Conservation (phyloP, 2,329 filamentous ascomycete genomes). For the Neopestalotiopsis sp. region DNA sequence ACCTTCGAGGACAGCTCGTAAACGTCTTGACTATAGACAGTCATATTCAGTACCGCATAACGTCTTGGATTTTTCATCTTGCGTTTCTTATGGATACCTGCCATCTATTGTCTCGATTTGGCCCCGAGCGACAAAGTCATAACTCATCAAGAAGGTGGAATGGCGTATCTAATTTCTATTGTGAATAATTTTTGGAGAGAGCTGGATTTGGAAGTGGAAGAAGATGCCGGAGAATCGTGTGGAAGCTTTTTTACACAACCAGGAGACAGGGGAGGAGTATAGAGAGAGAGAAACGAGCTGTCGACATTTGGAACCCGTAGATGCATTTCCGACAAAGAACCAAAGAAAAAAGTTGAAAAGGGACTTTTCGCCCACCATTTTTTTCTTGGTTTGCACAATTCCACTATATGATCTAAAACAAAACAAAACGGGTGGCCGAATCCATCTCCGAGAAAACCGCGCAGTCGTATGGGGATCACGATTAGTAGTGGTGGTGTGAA, state of each 20-base stretch:
- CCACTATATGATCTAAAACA: not conserved
- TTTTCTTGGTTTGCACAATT: not conserved
- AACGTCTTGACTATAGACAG: constrained; percentile 19
- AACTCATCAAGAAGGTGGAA: constrained; percentile 28
- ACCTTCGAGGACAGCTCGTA: constrained; percentile 44
- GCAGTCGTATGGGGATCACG: constrained; percentile 9
- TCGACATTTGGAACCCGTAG: not conserved
- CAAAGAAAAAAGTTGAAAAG: not conserved
- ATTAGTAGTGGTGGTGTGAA: not conserved
- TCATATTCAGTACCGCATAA: constrained; percentile 26
- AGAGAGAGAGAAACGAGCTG: constrained; percentile 2
- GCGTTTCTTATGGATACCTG: constrained; percentile 39
- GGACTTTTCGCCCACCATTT: not conserved
- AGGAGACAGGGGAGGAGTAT: not conserved
- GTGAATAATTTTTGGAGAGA: constrained; percentile 33
- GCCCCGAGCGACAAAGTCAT: constrained; percentile 25
- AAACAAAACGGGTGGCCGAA: not conserved
- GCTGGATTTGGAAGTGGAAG: too few species aligned
- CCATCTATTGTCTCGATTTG: constrained; percentile 28
- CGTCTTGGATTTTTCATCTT: constrained; percentile 31
- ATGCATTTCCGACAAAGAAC: not conserved
- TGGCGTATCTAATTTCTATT: constrained; percentile 40
- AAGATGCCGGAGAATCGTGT: not conserved
- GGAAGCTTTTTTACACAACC: not conserved
- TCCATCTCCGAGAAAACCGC: not conserved